Evolutionary conservation across 2,329 filamentous ascomycete species (phyloP), one percentile per base, ranked within the genome.

Genomic region (Teratosphaeria nubilosa): DNA sequence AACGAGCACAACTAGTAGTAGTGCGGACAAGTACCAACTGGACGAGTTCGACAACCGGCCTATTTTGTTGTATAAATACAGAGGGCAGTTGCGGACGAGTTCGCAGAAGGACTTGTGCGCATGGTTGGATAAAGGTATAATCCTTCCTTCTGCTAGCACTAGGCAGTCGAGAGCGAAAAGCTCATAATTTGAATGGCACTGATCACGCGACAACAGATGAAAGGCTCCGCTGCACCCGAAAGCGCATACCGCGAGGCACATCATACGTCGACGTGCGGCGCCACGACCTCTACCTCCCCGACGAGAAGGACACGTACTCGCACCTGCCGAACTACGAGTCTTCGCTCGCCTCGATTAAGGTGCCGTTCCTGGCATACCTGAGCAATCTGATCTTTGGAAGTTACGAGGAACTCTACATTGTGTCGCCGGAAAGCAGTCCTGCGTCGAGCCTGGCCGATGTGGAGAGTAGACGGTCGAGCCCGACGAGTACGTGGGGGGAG

Each of bases 371-470:
- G 31, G 74, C 75, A 10, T 78, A 77, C 63, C 77, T 75, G 72
- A 76, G 75, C 59, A 72, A 75, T 45, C 68, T 78, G 61, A 64
- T 79, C 16, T 69, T 77, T 58, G 75, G 76, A 58, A 74, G 71
- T 58, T 79, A 73, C 61, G 72, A 76, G 25, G 73, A 78, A 37
- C 70, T 80, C n/a, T 80, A 76, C 66, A 78, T 80, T 60, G 74
- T 80, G 20, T 76, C 72, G 54, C 71, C 75, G 20, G 74, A 76
- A 50, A 72, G 64, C 45, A 75, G 72, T 48, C 72, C 73, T 32
- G 69, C 56, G 6, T 64, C 63, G 45, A 72, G 70, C 53, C 53
- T 68, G 22, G 63, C 62, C 37, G 67, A 65, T 22, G 59, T 62
- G n/a, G 67, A 66, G n/a, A 69, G 68, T 57, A 65, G 63, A 50